These are phyloP conservation scores for Boletus sensibilis DNA, from an alignment of 768 basidiomycete genomes.

Conservation along the genomic window DNA sequence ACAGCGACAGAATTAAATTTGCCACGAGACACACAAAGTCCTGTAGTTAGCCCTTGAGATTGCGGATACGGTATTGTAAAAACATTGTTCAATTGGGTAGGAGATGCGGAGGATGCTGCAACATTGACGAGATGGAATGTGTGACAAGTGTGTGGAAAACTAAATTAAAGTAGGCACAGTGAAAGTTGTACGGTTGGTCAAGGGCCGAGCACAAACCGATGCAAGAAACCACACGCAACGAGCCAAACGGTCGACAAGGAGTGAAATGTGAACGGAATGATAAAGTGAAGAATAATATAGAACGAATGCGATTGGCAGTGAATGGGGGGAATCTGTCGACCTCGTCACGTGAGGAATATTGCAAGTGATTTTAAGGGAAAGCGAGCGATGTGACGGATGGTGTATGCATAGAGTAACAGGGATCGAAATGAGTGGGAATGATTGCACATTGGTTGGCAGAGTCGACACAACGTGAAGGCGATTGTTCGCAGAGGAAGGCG, in stretches of 20 bases:
- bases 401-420: conserved; percentile 58
- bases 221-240: conserved; percentile 37
- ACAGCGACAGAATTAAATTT: conserved; percentile 7
- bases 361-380: conserved; percentile 40
- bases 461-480: conserved; percentile 15
- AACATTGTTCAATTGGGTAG: conserved; percentile 41
- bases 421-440: conserved; percentile 41
- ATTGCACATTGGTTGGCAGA: conserved; percentile 32
- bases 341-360: conserved; percentile 49
- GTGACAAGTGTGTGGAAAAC: conserved; percentile 30
- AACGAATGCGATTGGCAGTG: conserved; percentile 52
- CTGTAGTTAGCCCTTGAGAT: conserved; percentile 32
- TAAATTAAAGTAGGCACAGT: conserved; percentile 35
- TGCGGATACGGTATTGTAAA: conserved; percentile 35
- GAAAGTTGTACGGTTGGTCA: conserved; percentile 28
- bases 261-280: conserved; percentile 44
- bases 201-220: conserved; percentile 26
- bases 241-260: conserved; percentile 37
- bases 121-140: conserved; percentile 41
- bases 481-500: conserved; percentile 13
- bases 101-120: conserved; percentile 43
- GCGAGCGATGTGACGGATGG: conserved; percentile 50
- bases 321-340: conserved; percentile 51
- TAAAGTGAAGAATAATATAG: conserved; percentile 86
- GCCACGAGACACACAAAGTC: conserved; percentile 19